These are phyloP conservation scores for Trichophyton equinum DNA, from an alignment of 2,329 filamentous ascomycete genomes.

Conservation along the genomic window DNA sequence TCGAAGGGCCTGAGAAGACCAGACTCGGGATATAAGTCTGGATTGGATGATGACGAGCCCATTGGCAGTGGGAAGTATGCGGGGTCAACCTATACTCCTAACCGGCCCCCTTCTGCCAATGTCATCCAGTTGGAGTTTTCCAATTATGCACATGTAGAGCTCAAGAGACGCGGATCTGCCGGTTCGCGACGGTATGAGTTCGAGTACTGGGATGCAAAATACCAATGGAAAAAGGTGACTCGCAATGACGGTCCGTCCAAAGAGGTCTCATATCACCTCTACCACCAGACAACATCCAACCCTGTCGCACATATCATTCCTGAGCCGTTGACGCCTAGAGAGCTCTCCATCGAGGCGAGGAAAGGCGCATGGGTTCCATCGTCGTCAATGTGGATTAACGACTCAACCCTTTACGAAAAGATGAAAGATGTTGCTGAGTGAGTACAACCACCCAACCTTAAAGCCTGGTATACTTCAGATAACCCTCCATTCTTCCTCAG, in stretches of 20 bases:
- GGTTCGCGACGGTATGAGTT: slow-evolving; percentile 72
- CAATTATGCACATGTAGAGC: slow-evolving; percentile 86
- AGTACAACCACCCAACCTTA: slow-evolving; percentile 27
- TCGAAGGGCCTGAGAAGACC: slow-evolving; percentile 39
- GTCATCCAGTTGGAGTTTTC: slow-evolving; percentile 86
- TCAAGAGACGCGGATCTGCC: slow-evolving; percentile 56
- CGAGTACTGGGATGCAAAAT: slow-evolving; percentile 81
- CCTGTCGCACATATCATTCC: slow-evolving; percentile 77
- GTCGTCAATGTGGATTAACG: slow-evolving; percentile 81
- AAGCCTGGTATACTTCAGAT: background rate
- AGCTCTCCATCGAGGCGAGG: slow-evolving; percentile 57
- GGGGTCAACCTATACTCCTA: background rate
- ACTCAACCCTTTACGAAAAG: slow-evolving; percentile 54
- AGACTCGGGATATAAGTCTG: slow-evolving; percentile 46
- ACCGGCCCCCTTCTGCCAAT: slow-evolving; percentile 47
- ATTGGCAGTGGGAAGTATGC: slow-evolving; percentile 12
- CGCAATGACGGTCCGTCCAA: slow-evolving; percentile 53
- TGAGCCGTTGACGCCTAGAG: slow-evolving; percentile 57
- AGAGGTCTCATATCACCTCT: slow-evolving; percentile 66
- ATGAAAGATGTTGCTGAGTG: slow-evolving; percentile 79
- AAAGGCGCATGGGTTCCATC: slow-evolving; percentile 85
- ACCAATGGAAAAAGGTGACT: slow-evolving; percentile 66
- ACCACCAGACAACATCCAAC: slow-evolving; percentile 51
- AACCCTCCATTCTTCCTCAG: background rate
- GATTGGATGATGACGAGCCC: slow-evolving; percentile 31